These are phyloP conservation scores for Vigna unguiculata DNA, from an alignment of 306 rosid genomes.

Conservation along the genomic window DNA sequence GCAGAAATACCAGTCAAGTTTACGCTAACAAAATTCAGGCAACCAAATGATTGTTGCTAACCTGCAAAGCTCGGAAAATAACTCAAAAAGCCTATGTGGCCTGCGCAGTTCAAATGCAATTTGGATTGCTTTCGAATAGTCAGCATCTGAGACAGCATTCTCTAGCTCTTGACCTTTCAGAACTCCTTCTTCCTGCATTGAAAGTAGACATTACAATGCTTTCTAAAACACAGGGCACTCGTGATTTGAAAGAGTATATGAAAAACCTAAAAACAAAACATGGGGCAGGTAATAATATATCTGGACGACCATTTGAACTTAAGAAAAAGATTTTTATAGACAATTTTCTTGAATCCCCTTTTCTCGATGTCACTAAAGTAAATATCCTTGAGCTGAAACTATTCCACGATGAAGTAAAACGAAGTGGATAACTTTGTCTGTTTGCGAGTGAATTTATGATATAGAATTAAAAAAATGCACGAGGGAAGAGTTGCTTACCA, in stretches of 20 bases:
- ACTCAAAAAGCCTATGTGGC: conserved; percentile 76
- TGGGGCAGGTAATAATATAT: conserved; percentile 7
- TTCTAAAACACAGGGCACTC: background rate
- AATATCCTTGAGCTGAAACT: background rate
- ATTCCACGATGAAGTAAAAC: background rate
- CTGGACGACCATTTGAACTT: background rate
- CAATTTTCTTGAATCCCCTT: background rate
- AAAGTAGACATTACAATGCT: conserved; percentile 32
- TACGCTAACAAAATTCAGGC: background rate
- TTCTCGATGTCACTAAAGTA: background rate
- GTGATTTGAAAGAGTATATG: background rate
- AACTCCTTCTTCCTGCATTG: conserved; percentile 87
- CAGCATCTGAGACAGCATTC: conserved; percentile 90
- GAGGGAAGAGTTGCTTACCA: background rate
- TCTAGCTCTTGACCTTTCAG: conserved; percentile 93
- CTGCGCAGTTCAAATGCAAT: conserved; percentile 82
- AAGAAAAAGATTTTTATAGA: background rate
- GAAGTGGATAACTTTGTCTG: background rate
- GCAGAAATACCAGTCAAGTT: conserved; percentile 49
- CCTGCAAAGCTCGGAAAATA: conserved; percentile 87
- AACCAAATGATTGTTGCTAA: conserved; percentile 43
- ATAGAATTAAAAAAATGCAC: background rate
- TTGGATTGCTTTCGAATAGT: conserved; percentile 84
- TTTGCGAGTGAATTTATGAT: conserved; percentile 3
- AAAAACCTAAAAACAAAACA: background rate